Evolutionary conservation across 140 eudicot genomes (phyloP), one percentile per base, ranked within the genome.

Genomic region (Ambrosia hybrid): DNA sequence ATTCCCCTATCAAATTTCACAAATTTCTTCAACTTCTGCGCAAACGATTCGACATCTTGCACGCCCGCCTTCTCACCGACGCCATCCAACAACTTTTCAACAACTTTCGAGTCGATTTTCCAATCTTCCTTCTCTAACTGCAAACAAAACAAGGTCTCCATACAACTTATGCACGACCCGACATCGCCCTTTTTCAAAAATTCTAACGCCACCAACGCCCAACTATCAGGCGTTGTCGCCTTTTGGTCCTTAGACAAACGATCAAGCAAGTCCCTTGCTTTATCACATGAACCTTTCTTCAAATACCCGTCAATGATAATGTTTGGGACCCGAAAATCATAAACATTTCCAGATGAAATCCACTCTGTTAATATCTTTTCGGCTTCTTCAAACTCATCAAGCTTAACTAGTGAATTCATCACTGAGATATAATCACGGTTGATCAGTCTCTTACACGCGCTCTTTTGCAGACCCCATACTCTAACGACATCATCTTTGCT

Each of bases 391-490:
- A 90, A 78, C 75, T 83, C 85, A 57, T 59, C 88, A 12, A 90
- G 82, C 79, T 63, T 82, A 64, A 85, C 83, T 3, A 93, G 56
- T 41, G 96, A 78, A 39, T 80, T 85, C 68, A 85, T 36, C 76
- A 87, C 72, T 59, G 61, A 77, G 15, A 79, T 81, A 41, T 87
- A 90, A 68, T 90, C 98, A 45, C 78, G 64, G 71, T 93, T 93
- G 30, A 90, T 72, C 55, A 75, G 83, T 68, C 89, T 89, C 78
- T 80, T 87, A 71, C 92, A 84, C 14, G 62, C 52, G 4, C 57
- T 75, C 87, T 87, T 93, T 74, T 83, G 82, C 49, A 83, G 83
- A 63, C 56, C 77, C 98, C 96, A 93, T 65, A 93, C 45, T 59
- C 98, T 79, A 65, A 90, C 52, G 16, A 90, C 90, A 39, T 85